Evolutionary conservation across 2,329 filamentous ascomycete genomes (phyloP).

Genomic region (Verticillium zaregamsianum): DNA sequence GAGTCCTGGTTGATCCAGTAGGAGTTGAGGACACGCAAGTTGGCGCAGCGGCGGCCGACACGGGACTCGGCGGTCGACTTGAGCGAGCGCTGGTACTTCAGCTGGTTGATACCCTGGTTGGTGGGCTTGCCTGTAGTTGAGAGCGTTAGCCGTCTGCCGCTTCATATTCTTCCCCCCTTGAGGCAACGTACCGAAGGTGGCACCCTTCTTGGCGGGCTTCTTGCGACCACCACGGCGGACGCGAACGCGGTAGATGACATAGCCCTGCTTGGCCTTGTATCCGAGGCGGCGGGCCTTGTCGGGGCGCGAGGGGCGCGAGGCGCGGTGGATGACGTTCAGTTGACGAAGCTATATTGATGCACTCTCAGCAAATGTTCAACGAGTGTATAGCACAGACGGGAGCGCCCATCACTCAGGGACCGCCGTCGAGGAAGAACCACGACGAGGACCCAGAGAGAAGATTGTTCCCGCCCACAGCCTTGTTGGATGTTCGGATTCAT

Average conservation of each 20-base stretch:
- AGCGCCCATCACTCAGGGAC: conserved; percentile 14
- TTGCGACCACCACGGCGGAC: conserved; percentile 99
- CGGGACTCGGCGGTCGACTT: conserved; percentile 98
- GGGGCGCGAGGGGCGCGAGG: conserved; percentile 94
- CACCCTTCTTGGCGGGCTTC: conserved; percentile 93
- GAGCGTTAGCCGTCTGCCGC: neutral
- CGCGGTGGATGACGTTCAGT: conserved; percentile 99
- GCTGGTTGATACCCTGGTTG: conserved; percentile 99
- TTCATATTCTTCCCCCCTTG: neutral
- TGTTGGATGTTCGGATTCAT: conserved; percentile 36
- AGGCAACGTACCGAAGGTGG: conserved; percentile 83
- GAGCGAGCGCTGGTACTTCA: conserved; percentile 99
- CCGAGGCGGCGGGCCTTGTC: conserved; percentile 99
- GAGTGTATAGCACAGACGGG: conserved; percentile 84
- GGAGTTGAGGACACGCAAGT: conserved; percentile 98
- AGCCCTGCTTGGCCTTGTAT: conserved; percentile 99
- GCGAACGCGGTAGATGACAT: conserved; percentile 99
- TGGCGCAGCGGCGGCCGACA: conserved; percentile 98
- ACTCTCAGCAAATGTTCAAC: conserved; percentile 99
- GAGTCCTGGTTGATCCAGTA: conserved; percentile 99
- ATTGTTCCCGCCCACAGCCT: conserved; percentile 28
- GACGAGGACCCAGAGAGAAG: conserved; percentile 11
- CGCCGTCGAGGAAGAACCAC: conserved; percentile 5
- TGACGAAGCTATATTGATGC: conserved; percentile 99
- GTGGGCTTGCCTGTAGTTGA: conserved; percentile 84